Percentiles rank a stretch among this genome's conserved stretches.
These are phyloP conservation scores for Phytophthora fragariae DNA, from an alignment of 352 stramenopile species.

Conservation along the genomic window DNA sequence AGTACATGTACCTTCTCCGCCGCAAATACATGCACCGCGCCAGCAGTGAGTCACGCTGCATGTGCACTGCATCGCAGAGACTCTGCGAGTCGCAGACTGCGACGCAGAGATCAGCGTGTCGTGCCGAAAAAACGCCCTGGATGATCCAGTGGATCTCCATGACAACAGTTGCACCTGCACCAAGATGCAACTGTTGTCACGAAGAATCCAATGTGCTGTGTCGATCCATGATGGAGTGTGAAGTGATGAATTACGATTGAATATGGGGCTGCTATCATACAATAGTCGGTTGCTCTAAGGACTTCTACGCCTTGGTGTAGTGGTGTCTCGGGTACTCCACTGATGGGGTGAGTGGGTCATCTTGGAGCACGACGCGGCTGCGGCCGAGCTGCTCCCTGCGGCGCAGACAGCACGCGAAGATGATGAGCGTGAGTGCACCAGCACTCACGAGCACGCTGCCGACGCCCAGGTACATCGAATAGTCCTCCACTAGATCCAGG, in stretches of 20 bases:
- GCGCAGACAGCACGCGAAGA: slow-evolving; percentile 54
- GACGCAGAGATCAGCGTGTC: too few species aligned
- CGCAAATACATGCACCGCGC: too few species aligned
- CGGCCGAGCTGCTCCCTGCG: slow-evolving; percentile 35
- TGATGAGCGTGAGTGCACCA: slow-evolving; percentile 53
- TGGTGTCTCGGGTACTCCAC: slow-evolving; percentile 25
- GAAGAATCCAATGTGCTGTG: neutral
- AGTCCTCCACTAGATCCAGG: slow-evolving; percentile 50
- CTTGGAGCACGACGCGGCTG: slow-evolving; percentile 9
- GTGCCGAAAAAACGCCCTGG: too few species aligned
- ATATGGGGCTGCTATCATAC: slow-evolving; percentile 16
- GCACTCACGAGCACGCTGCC: slow-evolving; percentile 49
- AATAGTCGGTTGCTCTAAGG: slow-evolving; percentile 22
- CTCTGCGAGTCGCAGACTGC: too few species aligned
- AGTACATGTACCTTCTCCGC: too few species aligned
- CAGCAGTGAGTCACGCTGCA: too few species aligned
- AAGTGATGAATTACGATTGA: neutral
- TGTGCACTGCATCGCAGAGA: too few species aligned
- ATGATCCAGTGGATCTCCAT: too few species aligned
- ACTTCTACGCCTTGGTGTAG: slow-evolving; percentile 41
- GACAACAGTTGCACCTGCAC: too few species aligned
- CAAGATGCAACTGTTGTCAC: neutral
- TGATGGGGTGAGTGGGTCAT: slow-evolving; percentile 29
- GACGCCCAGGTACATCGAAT: slow-evolving; percentile 47
- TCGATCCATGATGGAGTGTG: neutral